Conservation (phyloP, 148 eudicot genomes). For the Tetragonia tetragonoides region DNA sequence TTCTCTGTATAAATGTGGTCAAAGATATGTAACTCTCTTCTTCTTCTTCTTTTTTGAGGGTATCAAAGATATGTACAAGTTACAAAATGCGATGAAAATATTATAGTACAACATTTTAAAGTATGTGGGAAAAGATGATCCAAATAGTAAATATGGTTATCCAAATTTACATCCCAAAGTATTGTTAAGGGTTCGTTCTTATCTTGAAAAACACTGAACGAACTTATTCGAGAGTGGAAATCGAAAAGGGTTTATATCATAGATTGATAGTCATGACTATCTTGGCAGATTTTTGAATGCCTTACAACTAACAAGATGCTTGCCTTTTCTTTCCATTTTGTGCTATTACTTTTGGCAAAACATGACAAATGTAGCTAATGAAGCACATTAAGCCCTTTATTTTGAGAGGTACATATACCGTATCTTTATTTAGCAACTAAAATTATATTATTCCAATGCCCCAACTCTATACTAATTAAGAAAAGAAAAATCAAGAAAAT, state of each 20-base stretch:
- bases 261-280: too few species aligned
- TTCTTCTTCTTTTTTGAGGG: too few species aligned
- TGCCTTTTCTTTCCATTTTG: neutral
- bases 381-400: conserved; percentile 1
- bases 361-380: neutral
- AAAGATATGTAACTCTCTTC: too few species aligned
- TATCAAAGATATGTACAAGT: too few species aligned
- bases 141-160: too few species aligned
- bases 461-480: neutral
- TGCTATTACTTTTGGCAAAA: neutral
- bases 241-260: neutral
- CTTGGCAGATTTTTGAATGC: neutral
- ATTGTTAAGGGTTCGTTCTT: too few species aligned
- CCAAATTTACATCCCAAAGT: too few species aligned
- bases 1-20: too few species aligned
- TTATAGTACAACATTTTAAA: too few species aligned
- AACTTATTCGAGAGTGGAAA: neutral
- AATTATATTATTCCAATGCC: neutral
- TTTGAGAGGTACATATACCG: neutral
- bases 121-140: too few species aligned
- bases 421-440: neutral
- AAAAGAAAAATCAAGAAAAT: conserved; percentile 12
- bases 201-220: too few species aligned
- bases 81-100: too few species aligned
- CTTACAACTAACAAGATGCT: neutral